phyloP scores from a whole-genome alignment of 1,284 basidiomycete species.

The Cryptococcus depauperatus region DNA sequence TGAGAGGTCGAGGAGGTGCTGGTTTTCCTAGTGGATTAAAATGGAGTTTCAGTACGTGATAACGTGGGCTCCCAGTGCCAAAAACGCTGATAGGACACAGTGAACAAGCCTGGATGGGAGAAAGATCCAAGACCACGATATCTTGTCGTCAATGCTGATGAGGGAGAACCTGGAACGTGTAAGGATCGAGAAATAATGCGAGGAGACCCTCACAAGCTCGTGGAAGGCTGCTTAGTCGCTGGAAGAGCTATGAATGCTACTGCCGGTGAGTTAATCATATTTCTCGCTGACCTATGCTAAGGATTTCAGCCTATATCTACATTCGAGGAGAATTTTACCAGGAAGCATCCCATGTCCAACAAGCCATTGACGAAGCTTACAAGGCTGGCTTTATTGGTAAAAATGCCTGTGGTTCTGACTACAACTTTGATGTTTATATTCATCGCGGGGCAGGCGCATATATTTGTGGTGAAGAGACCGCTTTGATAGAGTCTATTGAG shows the following conservation, averaged over 20 bases:
- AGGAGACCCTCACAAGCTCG: conserved; percentile 94
- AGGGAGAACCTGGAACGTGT: conserved; percentile 98
- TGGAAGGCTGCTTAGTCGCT: conserved; percentile 95
- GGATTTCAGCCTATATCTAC: conserved; percentile 78
- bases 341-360: conserved; percentile 86
- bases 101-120: conserved; percentile 96
- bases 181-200: conserved; percentile 95
- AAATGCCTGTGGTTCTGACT: conserved; percentile 86
- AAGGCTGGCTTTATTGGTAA: conserved; percentile 84
- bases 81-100: conserved; percentile 11
- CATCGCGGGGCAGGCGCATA: conserved; percentile 97
- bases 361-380: conserved; percentile 94
- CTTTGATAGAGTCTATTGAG: conserved; percentile 91
- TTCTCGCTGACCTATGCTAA: neutral
- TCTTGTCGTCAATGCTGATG: conserved; percentile 95
- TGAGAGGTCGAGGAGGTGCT: conserved; percentile 92
- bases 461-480: conserved; percentile 98
- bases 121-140: conserved; percentile 88
- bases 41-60: conserved; percentile 71
- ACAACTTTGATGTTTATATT: conserved; percentile 91
- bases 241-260: conserved; percentile 97
- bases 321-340: conserved; percentile 97
- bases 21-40: conserved; percentile 96
- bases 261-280: conserved; percentile 49
- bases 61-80: neutral